Percentiles rank a stretch among this genome's conserved stretches.
phyloP scores from a whole-genome alignment of 495 filamentous ascomycete genomes.

The Xylaria castorea region DNA sequence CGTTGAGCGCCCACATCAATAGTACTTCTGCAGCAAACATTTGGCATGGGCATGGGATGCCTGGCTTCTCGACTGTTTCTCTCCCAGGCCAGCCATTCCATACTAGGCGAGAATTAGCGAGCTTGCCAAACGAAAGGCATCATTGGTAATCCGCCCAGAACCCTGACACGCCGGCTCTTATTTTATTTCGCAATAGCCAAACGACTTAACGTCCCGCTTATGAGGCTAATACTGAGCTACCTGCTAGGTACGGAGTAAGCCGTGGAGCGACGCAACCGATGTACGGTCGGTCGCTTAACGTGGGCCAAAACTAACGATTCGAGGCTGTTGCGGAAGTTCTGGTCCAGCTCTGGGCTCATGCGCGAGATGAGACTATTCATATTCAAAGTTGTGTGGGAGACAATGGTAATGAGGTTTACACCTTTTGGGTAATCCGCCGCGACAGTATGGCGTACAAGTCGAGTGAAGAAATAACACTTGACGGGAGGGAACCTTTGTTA shows the following conservation, averaged over 20 bases:
- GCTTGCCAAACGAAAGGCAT: neutral
- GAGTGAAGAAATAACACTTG: neutral
- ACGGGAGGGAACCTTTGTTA: neutral
- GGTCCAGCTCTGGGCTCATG: neutral
- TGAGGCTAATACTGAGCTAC: neutral
- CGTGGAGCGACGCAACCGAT: conserved; percentile 16
- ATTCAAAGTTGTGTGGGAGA: neutral
- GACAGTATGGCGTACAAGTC: no score
- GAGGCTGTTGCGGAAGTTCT: neutral
- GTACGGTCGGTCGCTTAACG: neutral
- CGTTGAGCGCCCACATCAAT: conserved; percentile 4
- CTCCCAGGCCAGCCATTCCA: conserved; percentile 13
- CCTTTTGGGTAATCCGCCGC: conserved; percentile 8
- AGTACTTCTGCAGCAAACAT: conserved; percentile 26
- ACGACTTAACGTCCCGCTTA: conserved; percentile 1
- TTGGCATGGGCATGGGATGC: conserved; percentile 9
- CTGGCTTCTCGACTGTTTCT: conserved; percentile 16
- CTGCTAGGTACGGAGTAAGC: conserved; percentile 9
- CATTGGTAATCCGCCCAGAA: neutral
- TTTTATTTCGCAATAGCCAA: conserved; percentile 4
- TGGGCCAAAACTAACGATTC: neutral
- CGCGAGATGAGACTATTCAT: neutral
- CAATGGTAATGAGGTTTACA: neutral
- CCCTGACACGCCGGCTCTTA: conserved; percentile 9
- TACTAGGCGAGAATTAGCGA: conserved; percentile 31